Evolutionary conservation across 2,329 filamentous ascomycete genomes (phyloP), one percentile per base, ranked within the genome.

Genomic region (Ophioceras dolichostomum): DNA sequence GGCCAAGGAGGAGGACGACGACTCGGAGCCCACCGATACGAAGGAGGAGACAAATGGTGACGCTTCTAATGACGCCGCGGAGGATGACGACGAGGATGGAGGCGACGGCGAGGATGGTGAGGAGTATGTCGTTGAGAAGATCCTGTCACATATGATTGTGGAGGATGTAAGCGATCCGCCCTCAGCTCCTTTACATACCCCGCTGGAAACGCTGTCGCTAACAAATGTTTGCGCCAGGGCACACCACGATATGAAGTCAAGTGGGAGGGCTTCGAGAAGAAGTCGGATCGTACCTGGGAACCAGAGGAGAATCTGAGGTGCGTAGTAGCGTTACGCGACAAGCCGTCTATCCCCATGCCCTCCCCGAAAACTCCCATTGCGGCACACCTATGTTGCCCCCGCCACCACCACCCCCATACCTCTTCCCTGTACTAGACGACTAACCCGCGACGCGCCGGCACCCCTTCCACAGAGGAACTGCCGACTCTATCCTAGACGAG

Each of bases 231-330:
- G 30, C n/a, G 8, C 41, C 16, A 74, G 61, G 71, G 70, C 16
- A 53, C 55, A 4, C 49, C 77, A 1, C 66, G 68, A 33, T 87
- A 81, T 50, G 68, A 79, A 36, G 81, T 91, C 26, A 87, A 89
- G 49, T 91, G 84, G 84, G 74, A 83, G 45, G 83, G 83, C 3
- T 91, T 79, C 43, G 73, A 83, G 0, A 71, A 77, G 43, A 75
- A 77, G 43, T 55, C 62, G 0, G 84, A 91, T 46, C 59, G 73
- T 49, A 91, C 84, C 0, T 89, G 83, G 83, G 84, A 91, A 52
- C 78, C 81, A 0, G 78, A 84, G 47, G 73, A 76, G 10, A 88
- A 87, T 47, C 61, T 85, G 41, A 57, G 47, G 73, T 77, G 57
- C 41, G 67, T 31, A 18, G 10, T 17, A n/a, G n/a, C 9, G 12